A percentile compares a stretch with the other conserved stretches of the same genome.
phyloP scores from a whole-genome alignment of 2,329 filamentous ascomycete species.

The Neopestalotiopsis sp. region DNA sequence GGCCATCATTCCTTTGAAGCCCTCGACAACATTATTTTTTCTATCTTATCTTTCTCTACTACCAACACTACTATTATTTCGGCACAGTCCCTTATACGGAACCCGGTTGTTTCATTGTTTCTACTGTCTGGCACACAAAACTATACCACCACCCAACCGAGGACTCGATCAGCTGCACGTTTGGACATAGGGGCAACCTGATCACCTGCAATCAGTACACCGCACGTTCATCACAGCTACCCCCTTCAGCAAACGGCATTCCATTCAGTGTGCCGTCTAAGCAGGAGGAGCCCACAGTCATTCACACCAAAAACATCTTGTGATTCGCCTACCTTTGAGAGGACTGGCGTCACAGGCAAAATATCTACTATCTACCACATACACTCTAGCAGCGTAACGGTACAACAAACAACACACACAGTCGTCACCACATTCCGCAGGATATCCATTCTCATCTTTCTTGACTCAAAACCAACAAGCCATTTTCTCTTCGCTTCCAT shows the following conservation, averaged over 20 bases:
- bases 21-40: slow-evolving; percentile 17
- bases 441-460: not conserved
- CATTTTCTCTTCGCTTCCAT: not conserved
- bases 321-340: slow-evolving; percentile 17
- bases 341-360: slow-evolving; percentile 13
- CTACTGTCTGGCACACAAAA: slow-evolving; percentile 27
- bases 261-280: not conserved
- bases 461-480: not conserved
- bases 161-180: slow-evolving; percentile 17
- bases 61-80: slow-evolving; percentile 18
- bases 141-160: slow-evolving; percentile 1
- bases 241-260: not conserved
- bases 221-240: slow-evolving; percentile 6
- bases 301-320: slow-evolving; percentile 7
- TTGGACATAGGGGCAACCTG: slow-evolving; percentile 8
- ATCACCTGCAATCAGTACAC: slow-evolving; percentile 14
- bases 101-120: slow-evolving; percentile 41
- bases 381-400: not conserved
- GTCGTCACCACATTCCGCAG: slow-evolving; percentile 10
- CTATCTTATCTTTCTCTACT: not conserved
- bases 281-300: slow-evolving; percentile 5
- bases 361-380: not conserved
- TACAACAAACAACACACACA: not conserved
- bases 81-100: slow-evolving; percentile 29
- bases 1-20: slow-evolving; percentile 25